Percentiles rank a stretch among this genome's conserved stretches.
phyloP scores from a whole-genome alignment of 2,329 filamentous ascomycete genomes.

The Cladophialophora psammophila region DNA sequence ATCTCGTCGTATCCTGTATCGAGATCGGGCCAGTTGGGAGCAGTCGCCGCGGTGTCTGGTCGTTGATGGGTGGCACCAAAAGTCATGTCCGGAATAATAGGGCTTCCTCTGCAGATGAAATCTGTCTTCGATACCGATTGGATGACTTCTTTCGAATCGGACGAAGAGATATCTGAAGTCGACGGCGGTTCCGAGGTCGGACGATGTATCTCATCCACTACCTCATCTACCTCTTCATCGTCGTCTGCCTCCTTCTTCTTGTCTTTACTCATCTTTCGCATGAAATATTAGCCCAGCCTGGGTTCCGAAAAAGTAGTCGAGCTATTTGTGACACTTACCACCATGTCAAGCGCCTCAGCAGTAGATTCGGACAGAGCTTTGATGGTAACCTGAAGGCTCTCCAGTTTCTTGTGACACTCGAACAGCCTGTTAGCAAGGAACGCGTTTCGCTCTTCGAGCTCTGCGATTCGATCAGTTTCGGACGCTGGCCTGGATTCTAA shows the following conservation, averaged over 20 bases:
- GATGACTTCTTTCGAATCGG: background rate
- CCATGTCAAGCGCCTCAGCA: conserved; percentile 26
- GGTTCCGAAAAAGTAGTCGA: background rate
- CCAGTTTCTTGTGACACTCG: conserved; percentile 27
- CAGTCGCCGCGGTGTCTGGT: background rate
- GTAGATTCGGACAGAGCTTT: conserved; percentile 19
- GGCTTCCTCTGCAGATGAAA: background rate
- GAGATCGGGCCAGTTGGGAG: conserved; percentile 9
- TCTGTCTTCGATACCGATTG: background rate
- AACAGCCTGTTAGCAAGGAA: conserved; percentile 16
- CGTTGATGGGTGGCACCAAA: background rate
- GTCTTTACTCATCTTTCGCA: conserved; percentile 18
- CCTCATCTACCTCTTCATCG: conserved; percentile 9
- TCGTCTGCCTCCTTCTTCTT: conserved; percentile 5
- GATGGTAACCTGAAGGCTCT: conserved; percentile 27
- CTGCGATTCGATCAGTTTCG: conserved; percentile 22
- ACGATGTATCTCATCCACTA: background rate
- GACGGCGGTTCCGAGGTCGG: conserved; percentile 5
- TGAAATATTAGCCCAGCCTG: conserved; percentile 2
- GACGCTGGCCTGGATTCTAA: conserved; percentile 10
- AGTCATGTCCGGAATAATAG: conserved; percentile 4
- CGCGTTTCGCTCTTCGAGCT: conserved; percentile 23
- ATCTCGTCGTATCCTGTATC: conserved; percentile 14
- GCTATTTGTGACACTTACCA: conserved; percentile 12
- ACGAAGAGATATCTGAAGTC: background rate